A percentile compares a stretch with the other conserved stretches of the same genome.
Evolutionary conservation across 192 early-diverging fungal species (phyloP).

Genomic region (Backusella psychrophila): DNA sequence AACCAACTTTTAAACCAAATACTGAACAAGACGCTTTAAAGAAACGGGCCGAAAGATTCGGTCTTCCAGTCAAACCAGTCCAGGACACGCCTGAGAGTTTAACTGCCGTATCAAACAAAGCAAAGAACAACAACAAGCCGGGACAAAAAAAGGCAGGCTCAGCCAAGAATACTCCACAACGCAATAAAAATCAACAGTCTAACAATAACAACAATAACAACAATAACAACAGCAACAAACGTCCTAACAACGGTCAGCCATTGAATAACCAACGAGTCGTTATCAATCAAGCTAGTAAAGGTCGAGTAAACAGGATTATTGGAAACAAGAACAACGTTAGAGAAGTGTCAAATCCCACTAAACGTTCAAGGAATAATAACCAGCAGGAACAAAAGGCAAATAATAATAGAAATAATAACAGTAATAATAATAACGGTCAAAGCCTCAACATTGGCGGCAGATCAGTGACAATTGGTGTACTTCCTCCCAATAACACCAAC

Average conservation of each 20-base stretch:
- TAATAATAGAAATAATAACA: not conserved
- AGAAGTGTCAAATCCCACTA: not conserved
- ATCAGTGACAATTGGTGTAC: not conserved
- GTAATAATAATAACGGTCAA: not conserved
- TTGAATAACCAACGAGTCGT: not conserved
- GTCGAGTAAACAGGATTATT: not conserved
- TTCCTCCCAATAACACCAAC: not conserved
- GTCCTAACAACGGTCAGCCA: not conserved
- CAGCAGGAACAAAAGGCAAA: too few relatives aligned
- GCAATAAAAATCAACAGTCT: not conserved
- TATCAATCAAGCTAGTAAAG: not conserved
- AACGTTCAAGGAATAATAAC: too few relatives aligned
- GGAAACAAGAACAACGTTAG: not conserved
- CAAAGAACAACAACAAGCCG: not conserved
- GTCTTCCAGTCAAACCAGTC: not conserved
- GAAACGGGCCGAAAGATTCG: not conserved
- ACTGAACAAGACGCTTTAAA: not conserved
- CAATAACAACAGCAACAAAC: not conserved
- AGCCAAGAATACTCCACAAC: not conserved
- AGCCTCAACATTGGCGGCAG: not conserved
- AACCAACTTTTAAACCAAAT: not conserved
- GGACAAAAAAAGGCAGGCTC: not conserved
- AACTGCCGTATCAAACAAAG: too few relatives aligned
- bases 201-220: not conserved
- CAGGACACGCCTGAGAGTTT: not conserved